Base-by-base conservation (phyloP, 225 moss, liverwort and hornwort species). In the Marchantia polymorpha region DNA sequence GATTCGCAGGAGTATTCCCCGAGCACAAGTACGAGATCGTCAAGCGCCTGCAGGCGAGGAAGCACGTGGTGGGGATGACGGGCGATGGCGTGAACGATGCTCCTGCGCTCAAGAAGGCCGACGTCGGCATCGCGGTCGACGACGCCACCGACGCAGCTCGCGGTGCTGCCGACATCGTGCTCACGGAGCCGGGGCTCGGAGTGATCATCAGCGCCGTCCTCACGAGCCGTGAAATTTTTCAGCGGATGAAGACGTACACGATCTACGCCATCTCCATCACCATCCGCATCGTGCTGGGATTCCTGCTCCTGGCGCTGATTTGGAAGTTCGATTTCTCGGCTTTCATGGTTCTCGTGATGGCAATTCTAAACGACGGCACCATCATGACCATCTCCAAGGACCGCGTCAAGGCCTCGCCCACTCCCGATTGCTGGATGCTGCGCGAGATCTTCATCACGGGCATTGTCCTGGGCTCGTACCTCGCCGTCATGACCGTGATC, bases 1-100 rank as follows among this genome's bases (percentile, higher is more conserved):
- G 94, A 2, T 94, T 94, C 68, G 94, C 94, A 0, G 94, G 94
- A 46, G 94, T 92, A n/a, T 94, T 90, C 76, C 94, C 94, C 70
- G 94, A 94, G 72, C 94, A 94, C 80, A 94, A 94, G 83, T 76
- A 76, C 20, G 76, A 76, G 26, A 76, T 76, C n/a, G 76, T 76
- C 46, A 60, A 46, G 39, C 19, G 23, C 13, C n/a, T 76, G 60
- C 76, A 76, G 65, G 52, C 30, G 0, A 64, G 39, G 77, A 65
- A 65, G 8, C 77, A 49, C 16, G 66, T 51, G n/a, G 64, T 64
- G n/a, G 77, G 77, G n/a, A 78, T 78, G 77, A 78, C 77, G 8
- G 77, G 77, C 7, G 77, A 78, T 23, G 77, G 77, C 0, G 77
- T 78, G 65, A 78, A 78, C 51, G 77, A 78, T 66, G 77, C 77